These are phyloP conservation scores for Schwanniomyces polymorphus DNA, from an alignment of 805 yeast genomes.

Conservation along the genomic window DNA sequence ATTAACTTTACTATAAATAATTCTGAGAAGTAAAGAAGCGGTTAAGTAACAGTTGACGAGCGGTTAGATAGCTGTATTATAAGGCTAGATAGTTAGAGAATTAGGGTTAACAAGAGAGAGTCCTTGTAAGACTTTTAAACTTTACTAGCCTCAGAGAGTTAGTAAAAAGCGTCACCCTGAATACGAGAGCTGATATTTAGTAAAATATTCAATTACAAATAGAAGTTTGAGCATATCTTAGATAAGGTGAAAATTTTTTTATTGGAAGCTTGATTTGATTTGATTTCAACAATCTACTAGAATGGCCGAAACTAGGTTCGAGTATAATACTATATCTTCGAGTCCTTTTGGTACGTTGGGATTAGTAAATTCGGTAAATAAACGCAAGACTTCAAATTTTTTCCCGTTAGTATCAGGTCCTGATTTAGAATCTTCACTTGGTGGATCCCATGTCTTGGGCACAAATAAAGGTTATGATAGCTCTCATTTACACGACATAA, in stretches of 20 bases:
- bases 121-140: neutral
- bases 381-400: slow-evolving; percentile 8
- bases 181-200: neutral
- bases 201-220: neutral
- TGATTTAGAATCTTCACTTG: neutral
- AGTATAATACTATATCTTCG: neutral
- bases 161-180: neutral
- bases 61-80: neutral
- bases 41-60: neutral
- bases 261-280: neutral
- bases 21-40: neutral
- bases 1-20: neutral
- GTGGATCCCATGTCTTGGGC: neutral
- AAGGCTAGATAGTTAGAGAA: neutral
- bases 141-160: neutral
- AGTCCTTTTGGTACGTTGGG: neutral
- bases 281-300: neutral
- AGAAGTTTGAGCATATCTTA: neutral
- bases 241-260: neutral
- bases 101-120: neutral
- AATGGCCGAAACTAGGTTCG: neutral
- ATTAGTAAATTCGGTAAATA: neutral
- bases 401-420: slow-evolving; percentile 4
- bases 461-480: neutral
- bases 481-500: neutral